Evolutionary conservation across 257 asterid genomes (phyloP).

Genomic region (Henckelia pumila): DNA sequence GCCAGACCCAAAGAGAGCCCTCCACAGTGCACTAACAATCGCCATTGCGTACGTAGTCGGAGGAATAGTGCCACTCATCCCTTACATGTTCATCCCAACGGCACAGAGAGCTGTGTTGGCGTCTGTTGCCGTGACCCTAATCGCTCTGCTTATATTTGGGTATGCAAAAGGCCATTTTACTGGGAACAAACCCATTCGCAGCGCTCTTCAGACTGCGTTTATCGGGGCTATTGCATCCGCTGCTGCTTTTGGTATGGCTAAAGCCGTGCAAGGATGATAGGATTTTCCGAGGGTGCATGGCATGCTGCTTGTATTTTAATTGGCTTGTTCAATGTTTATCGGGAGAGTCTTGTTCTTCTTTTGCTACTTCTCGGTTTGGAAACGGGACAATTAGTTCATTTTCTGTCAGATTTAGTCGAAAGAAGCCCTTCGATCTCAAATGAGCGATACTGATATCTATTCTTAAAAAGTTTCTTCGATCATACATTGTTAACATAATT

Average conservation of each 20-base stretch:
- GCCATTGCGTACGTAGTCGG: conserved; percentile 77
- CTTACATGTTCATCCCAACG: conserved; percentile 64
- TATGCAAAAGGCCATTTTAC: conserved; percentile 84
- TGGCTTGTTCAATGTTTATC: neutral
- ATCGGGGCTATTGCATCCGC: conserved; percentile 98
- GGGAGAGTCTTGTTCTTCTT: neutral
- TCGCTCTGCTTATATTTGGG: conserved; percentile 76
- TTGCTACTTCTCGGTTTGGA: neutral
- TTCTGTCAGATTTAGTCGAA: no score
- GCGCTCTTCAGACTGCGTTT: conserved; percentile 74
- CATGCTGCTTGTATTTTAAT: neutral
- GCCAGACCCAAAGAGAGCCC: conserved; percentile 87
- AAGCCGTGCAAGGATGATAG: conserved; percentile 55
- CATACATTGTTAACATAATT: no score
- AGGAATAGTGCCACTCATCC: conserved; percentile 79
- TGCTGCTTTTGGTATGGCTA: conserved; percentile 94
- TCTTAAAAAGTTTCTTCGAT: no score
- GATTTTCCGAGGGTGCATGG: neutral
- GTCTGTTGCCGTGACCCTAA: conserved; percentile 54
- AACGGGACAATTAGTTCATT: no score
- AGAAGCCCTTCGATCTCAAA: no score
- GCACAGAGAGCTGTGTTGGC: conserved; percentile 68
- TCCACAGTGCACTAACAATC: conserved; percentile 81
- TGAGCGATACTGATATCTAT: no score
- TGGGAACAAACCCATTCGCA: conserved; percentile 60